phyloP scores from a whole-genome alignment of 2,329 filamentous ascomycete genomes.

The Fusarium secorum region DNA sequence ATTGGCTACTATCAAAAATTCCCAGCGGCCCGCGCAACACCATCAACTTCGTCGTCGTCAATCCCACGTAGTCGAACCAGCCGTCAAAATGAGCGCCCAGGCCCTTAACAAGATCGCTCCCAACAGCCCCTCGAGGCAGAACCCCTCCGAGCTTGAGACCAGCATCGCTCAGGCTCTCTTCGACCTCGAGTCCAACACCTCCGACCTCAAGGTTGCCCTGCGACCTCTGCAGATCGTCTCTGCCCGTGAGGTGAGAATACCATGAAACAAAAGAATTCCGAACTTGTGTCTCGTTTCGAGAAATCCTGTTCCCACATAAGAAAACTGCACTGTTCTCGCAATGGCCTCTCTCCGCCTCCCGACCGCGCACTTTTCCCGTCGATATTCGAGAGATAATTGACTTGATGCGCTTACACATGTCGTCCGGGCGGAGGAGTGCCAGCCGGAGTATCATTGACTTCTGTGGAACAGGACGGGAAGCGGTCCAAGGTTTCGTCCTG shows the following conservation, averaged over 20 bases:
- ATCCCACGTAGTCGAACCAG: conserved; percentile 48
- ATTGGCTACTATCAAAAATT: conserved; percentile 44
- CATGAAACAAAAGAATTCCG: conserved; percentile 36
- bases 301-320: conserved; percentile 55
- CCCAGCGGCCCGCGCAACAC: conserved; percentile 34
- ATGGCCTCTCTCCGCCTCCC: conserved; percentile 44
- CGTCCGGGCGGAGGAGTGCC: conserved; percentile 41
- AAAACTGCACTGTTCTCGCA: conserved; percentile 42
- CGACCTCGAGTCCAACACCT: conserved; percentile 99
- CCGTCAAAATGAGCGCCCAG: conserved; percentile 69
- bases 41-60: conserved; percentile 41
- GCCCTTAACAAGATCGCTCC: conserved; percentile 97
- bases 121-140: conserved; percentile 96
- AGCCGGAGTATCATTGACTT: conserved; percentile 53
- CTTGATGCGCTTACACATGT: conserved; percentile 31
- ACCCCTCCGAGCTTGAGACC: conserved; percentile 96
- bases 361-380: conserved; percentile 33
- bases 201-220: conserved; percentile 95
- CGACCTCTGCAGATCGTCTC: conserved; percentile 98
- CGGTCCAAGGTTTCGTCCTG: conserved; percentile 75
- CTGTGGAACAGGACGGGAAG: conserved; percentile 76
- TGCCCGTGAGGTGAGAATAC: conserved; percentile 94
- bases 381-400: conserved; percentile 30
- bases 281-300: conserved; percentile 23
- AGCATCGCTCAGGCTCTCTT: conserved; percentile 96